Evolutionary conservation across 441 rosid genomes (phyloP).

Genomic region (Gossypium armourianum): DNA sequence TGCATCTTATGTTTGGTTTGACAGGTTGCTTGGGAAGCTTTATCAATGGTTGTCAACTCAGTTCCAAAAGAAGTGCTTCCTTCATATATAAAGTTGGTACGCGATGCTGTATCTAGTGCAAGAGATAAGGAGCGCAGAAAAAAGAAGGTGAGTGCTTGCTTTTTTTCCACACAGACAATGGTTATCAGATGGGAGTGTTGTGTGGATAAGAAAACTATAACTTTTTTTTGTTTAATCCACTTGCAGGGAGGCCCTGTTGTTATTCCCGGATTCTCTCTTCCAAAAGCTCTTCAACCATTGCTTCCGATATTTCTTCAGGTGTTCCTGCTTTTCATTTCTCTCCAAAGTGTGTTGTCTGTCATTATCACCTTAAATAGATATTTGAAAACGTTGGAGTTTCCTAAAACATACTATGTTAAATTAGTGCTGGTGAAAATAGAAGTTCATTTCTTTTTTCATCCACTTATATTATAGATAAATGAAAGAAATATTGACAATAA

Average conservation of each 20-base stretch:
- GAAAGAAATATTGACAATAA: not conserved
- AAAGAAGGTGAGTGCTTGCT: slow-evolving; percentile 52
- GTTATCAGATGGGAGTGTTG: not conserved
- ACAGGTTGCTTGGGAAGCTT: slow-evolving; percentile 96
- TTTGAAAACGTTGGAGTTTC: not conserved
- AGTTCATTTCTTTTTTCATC: not conserved
- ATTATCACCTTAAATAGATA: not conserved
- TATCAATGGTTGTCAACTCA: slow-evolving; percentile 75
- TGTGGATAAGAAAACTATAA: slow-evolving; percentile 12
- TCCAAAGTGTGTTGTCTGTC: not conserved
- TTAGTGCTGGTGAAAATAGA: not conserved
- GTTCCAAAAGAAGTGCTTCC: slow-evolving; percentile 94
- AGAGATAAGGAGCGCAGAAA: slow-evolving; percentile 88
- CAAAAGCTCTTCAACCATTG: slow-evolving; percentile 88
- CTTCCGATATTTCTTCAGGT: slow-evolving; percentile 94
- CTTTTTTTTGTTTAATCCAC: slow-evolving; percentile 13
- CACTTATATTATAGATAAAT: not conserved
- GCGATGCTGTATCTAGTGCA: slow-evolving; percentile 92
- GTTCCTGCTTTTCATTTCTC: slow-evolving; percentile 16
- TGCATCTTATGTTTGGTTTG: slow-evolving; percentile 20
- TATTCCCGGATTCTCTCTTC: slow-evolving; percentile 86
- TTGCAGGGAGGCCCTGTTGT: slow-evolving; percentile 85
- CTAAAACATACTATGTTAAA: not conserved
- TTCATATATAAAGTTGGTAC: slow-evolving; percentile 73
- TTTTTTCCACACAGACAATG: not conserved